Evolutionary conservation across 2,329 filamentous ascomycete genomes (phyloP), one percentile per base, ranked within the genome.

Genomic region (Diplodia intermedia): DNA sequence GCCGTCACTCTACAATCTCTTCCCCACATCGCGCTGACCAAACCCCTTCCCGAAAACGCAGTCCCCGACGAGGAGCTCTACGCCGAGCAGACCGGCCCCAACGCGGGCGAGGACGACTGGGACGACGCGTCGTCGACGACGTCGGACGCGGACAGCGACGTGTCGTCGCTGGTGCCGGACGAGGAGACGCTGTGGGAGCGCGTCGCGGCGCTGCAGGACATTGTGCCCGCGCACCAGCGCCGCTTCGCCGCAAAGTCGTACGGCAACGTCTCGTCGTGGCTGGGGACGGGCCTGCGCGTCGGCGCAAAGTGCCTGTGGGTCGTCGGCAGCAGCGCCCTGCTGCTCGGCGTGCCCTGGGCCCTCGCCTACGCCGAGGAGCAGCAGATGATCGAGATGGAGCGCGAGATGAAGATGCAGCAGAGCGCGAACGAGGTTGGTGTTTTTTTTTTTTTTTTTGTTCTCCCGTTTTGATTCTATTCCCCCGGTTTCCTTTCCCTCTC

Each of bases 1-100:
- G 49, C 11, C 2, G 3, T 14, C 29, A 20, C 50, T 18, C 26
- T 38, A 26, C 57, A 65, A 54, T 52, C 31, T 47, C 52, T 47
- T 29, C 43, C 23, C 1, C 1, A 18, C 43, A 11, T 5, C 53
- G 20, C 20, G 40, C 53, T 56, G 12, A 66, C 36, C 26, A 9
- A 36, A 1, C 3, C 6, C 6, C 53, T 26, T 26, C 5, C 20
- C 61, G 0, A 1, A 23, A 49, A 49, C 43, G 20, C 53, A 68
- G 94, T 98, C 78, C 90, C 96, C 79, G 94, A 98, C 80, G 94
- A 97, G 86, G 92, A 96, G 82, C 97, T 97, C 85, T 86, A 90
- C 82, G 84, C 88, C 80, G 83, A 86, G 74, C 89, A 91, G 81
- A 83, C 86, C 73, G 89, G 91, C 76, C 82, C 89, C 70, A 78